phyloP scores from a whole-genome alignment of 2,329 filamentous ascomycete genomes.

The Aspergillus brunneoviolaceus region DNA sequence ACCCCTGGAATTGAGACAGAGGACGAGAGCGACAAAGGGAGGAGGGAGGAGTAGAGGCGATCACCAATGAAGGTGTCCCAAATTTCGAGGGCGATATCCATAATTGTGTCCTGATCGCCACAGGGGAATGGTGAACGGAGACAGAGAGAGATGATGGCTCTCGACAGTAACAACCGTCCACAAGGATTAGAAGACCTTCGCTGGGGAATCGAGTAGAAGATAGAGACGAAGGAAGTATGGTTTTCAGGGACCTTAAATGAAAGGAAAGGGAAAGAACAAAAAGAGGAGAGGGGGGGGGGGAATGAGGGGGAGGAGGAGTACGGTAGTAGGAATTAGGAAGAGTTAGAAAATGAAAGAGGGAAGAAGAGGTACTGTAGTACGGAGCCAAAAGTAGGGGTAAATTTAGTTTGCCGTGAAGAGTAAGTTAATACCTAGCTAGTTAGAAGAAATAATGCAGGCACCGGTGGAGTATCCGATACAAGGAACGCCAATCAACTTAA shows the following conservation, averaged over 20 bases:
- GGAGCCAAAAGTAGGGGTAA: slow-evolving; percentile 7
- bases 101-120: slow-evolving; percentile 42
- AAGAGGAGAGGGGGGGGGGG: no score
- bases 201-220: no score
- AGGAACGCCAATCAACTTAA: background rate
- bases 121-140: slow-evolving; percentile 6
- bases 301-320: background rate
- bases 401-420: background rate
- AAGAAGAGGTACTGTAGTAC: background rate
- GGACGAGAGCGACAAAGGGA: slow-evolving; percentile 60
- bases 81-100: slow-evolving; percentile 90
- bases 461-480: slow-evolving; percentile 2
- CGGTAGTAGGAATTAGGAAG: no score
- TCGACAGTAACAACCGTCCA: no score
- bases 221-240: no score
- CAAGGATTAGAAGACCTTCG: no score
- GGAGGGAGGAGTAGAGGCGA: slow-evolving; percentile 68
- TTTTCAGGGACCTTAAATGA: background rate
- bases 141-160: background rate
- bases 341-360: background rate
- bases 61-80: slow-evolving; percentile 81
- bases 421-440: no score
- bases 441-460: background rate
- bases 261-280: no score
- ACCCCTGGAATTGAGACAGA: slow-evolving; percentile 54